These are phyloP conservation scores for Tothia fuscella DNA, from an alignment of 2,329 filamentous ascomycete genomes.

Conservation along the genomic window DNA sequence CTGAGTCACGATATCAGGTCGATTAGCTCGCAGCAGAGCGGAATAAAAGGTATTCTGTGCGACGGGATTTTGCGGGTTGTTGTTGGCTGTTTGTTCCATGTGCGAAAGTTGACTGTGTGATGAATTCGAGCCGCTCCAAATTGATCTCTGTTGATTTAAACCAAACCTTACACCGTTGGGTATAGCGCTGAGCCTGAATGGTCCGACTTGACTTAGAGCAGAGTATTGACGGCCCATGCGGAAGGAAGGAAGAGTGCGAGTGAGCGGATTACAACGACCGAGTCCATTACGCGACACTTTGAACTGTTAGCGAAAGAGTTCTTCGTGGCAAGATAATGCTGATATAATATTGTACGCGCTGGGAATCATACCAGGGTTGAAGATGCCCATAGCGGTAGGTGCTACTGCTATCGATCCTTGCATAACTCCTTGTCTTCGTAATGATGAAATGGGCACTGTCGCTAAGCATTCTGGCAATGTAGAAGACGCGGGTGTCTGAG, in stretches of 20 bases:
- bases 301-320: slow-evolving; percentile 10
- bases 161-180: slow-evolving; percentile 8
- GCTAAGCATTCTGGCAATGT: slow-evolving; percentile 5
- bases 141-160: slow-evolving; percentile 27
- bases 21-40: slow-evolving; percentile 77
- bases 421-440: too few species aligned
- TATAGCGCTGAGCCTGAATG: slow-evolving; percentile 21
- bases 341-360: too few species aligned
- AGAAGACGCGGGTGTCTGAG: not conserved
- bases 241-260: slow-evolving; percentile 18
- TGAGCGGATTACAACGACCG: slow-evolving; percentile 24
- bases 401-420: not conserved
- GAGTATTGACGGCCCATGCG: slow-evolving; percentile 25
- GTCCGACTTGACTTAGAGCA: slow-evolving; percentile 18
- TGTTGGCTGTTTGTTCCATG: slow-evolving; percentile 83
- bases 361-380: slow-evolving; percentile 14
- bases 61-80: slow-evolving; percentile 75
- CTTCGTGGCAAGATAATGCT: slow-evolving; percentile 11
- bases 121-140: slow-evolving; percentile 30
- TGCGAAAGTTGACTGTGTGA: slow-evolving; percentile 59
- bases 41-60: slow-evolving; percentile 93
- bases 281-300: slow-evolving; percentile 22
- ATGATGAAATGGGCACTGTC: too few species aligned
- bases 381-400: slow-evolving; percentile 5
- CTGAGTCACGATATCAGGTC: slow-evolving; percentile 87